A percentile compares a stretch with the other conserved stretches of the same genome.
Evolutionary conservation across 2,329 filamentous ascomycete species (phyloP).

Genomic region (Cladophialophora psammophila): DNA sequence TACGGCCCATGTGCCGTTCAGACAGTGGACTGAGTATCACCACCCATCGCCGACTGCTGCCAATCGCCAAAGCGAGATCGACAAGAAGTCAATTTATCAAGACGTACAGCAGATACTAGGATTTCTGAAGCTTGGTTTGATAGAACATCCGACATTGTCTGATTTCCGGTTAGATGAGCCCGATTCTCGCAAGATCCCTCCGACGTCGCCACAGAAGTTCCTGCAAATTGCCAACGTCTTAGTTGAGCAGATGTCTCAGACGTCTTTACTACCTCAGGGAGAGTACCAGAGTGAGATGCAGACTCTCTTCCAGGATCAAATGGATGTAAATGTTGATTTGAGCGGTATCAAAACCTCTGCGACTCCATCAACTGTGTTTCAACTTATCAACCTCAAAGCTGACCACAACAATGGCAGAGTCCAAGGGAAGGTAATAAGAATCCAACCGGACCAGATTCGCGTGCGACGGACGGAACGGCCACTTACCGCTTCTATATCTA

Average conservation of each 20-base stretch:
- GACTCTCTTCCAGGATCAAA: conserved; percentile 47
- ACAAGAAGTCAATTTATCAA: conserved; percentile 18
- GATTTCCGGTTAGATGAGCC: conserved; percentile 7
- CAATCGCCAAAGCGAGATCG: conserved; percentile 18
- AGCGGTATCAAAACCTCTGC: conserved; percentile 41
- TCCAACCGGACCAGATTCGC: conserved; percentile 62
- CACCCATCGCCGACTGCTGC: conserved; percentile 14
- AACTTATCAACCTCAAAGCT: conserved; percentile 34
- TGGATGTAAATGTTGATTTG: conserved; percentile 50
- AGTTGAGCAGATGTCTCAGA: conserved; percentile 49
- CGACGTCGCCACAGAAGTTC: conserved; percentile 10
- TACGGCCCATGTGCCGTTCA: conserved; percentile 1
- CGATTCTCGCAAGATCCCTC: background rate
- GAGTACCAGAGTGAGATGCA: conserved; percentile 1
- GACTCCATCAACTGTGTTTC: conserved; percentile 25
- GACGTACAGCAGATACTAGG: conserved; percentile 28
- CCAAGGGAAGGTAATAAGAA: conserved; percentile 44
- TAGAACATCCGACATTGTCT: conserved; percentile 18
- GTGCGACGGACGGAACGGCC: conserved; percentile 61
- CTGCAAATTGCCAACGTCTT: conserved; percentile 35
- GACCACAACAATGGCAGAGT: conserved; percentile 43
- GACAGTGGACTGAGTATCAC: conserved; percentile 34
- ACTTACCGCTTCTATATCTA: conserved; percentile 64
- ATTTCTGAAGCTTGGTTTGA: conserved; percentile 21
- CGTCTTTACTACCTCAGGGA: conserved; percentile 44